Evolutionary conservation across 2,329 filamentous ascomycete genomes (phyloP), one percentile per base, ranked within the genome.

Genomic region (Sclerotiophoma versabilis): DNA sequence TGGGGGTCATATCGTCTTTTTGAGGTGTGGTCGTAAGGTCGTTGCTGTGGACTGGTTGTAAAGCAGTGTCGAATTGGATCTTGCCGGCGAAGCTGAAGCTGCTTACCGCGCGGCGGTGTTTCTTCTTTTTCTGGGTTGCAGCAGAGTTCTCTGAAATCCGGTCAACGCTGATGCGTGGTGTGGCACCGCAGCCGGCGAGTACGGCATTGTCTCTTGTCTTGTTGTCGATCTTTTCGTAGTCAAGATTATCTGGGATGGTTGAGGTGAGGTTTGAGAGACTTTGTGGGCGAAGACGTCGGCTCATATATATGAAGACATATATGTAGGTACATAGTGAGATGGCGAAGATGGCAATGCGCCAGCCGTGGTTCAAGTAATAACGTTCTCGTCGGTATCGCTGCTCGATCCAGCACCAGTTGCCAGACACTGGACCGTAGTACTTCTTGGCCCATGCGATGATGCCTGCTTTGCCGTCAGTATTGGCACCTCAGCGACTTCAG

Each of bases 341-440:
- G 30, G 76, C 55, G 44, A 81, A 77, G 32, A 80, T 76, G 14
- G 72, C 68, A 43, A 80, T 73, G 5, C 79, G 75, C 79, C 78
- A 80, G 33, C 74, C 78, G 50, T 81, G 79, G 0, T 76, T 77
- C 42, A 81, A 67, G 2, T 66, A 73, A 52, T 81, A 81, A 22
- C 79, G 75, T n/a, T 80, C 67, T 11, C 73, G 74, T 22, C 69
- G 59, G n/a, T 73, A 65, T 2, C 68, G 58, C 11, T 66, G 57
- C 11, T 71, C 64, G 53, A 81, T 80, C 79, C 79, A 81, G 63
- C 79, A 81, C 79, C 79, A 81, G 52, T 81, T 80, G 0, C 79
- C 79, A 3, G 76, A 77, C 2, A 79, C 76, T 25, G 75, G 75
- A 3, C 67, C 72, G 48, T 57, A 57, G 38, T 56, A 59, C 0